A percentile compares a stretch with the other conserved stretches of the same genome.
phyloP scores from a whole-genome alignment of 2,329 filamentous ascomycete genomes.

The Clonostachys rosea region DNA sequence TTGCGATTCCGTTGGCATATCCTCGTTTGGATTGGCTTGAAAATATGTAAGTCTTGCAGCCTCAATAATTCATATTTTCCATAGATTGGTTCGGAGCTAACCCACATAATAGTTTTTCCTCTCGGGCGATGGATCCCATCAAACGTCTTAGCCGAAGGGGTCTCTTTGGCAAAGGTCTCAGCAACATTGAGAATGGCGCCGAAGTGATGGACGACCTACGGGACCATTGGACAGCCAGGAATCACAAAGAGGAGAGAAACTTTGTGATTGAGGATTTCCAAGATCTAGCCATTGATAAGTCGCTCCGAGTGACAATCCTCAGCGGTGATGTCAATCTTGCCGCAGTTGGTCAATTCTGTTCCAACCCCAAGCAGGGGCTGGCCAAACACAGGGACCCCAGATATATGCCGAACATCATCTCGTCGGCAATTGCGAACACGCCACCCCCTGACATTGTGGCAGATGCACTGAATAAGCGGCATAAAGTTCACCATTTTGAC shows the following conservation, averaged over 20 bases:
- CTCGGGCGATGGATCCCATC: slow-evolving; percentile 78
- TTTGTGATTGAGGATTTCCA: slow-evolving; percentile 88
- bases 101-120: slow-evolving; percentile 61
- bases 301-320: slow-evolving; percentile 84
- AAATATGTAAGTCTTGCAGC: slow-evolving; percentile 51
- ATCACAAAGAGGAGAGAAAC: slow-evolving; percentile 86
- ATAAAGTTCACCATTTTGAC: slow-evolving; percentile 72
- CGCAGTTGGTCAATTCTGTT: slow-evolving; percentile 92
- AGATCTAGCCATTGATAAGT: slow-evolving; percentile 88
- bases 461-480: slow-evolving; percentile 89
- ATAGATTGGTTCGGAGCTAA: slow-evolving; percentile 17
- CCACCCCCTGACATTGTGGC: slow-evolving; percentile 85
- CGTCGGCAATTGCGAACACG: slow-evolving; percentile 89
- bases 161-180: slow-evolving; percentile 73
- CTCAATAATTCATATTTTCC: not conserved
- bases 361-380: slow-evolving; percentile 73
- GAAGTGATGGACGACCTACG: slow-evolving; percentile 91
- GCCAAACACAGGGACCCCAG: slow-evolving; percentile 88
- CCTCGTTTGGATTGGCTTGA: slow-evolving; percentile 69
- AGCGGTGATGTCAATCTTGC: slow-evolving; percentile 93
- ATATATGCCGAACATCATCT: slow-evolving; percentile 95
- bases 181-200: slow-evolving; percentile 86
- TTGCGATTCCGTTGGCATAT: slow-evolving; percentile 82
- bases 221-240: slow-evolving; percentile 96
- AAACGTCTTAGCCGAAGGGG: slow-evolving; percentile 84